phyloP scores from a whole-genome alignment of 129 eudicot genomes.

The Lactuca sativa region DNA sequence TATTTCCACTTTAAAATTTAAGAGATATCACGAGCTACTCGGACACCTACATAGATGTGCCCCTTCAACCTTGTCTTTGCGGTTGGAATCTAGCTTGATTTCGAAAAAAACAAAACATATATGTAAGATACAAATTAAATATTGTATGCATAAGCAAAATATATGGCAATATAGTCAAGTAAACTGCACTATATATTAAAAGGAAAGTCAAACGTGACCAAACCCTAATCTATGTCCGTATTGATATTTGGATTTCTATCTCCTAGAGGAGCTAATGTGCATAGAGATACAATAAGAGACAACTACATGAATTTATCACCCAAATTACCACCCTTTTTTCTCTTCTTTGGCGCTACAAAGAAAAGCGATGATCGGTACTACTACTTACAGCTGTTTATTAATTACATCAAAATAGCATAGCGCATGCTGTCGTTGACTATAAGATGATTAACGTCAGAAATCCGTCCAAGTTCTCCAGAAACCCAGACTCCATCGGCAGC shows the following conservation, averaged over 20 bases:
- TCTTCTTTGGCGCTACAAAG: neutral
- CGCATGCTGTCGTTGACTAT: constrained; percentile 74
- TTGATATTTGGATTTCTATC: constrained; percentile 14
- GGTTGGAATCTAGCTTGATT: too few species aligned
- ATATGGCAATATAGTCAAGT: neutral
- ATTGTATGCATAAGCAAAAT: neutral
- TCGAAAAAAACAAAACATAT: too few species aligned
- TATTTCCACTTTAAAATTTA: too few species aligned
- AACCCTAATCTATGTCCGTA: constrained; percentile 16
- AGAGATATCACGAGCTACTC: too few species aligned
- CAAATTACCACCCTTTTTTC: neutral
- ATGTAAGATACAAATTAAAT: neutral
- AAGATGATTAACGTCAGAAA: constrained; percentile 65
- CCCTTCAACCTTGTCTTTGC: too few species aligned
- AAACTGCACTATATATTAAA: constrained; percentile 4
- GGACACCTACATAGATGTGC: too few species aligned
- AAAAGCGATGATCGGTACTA: constrained; percentile 12
- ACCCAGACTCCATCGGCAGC: constrained; percentile 67
- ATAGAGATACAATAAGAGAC: constrained; percentile 14
- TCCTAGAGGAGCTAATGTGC: constrained; percentile 15
- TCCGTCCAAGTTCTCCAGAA: constrained; percentile 47
- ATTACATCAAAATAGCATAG: constrained; percentile 65
- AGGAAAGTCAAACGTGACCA: constrained; percentile 5
- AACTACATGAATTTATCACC: constrained; percentile 18
- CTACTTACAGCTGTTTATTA: constrained; percentile 2